These are phyloP conservation scores for Pyrenochaeta sp. DNA, from an alignment of 2,329 filamentous ascomycete species.

Conservation along the genomic window DNA sequence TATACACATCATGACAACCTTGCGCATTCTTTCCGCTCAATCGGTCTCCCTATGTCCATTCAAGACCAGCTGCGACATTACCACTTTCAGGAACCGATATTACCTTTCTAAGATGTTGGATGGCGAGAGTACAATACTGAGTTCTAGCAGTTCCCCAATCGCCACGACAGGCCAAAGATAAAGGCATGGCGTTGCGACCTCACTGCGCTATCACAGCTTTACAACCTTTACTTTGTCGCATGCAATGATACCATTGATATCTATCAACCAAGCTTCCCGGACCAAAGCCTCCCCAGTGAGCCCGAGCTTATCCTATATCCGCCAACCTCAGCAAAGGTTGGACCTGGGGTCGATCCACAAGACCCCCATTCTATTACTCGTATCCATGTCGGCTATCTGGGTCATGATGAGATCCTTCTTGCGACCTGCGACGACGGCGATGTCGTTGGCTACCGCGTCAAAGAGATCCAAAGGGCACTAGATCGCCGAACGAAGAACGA, in stretches of 20 bases:
- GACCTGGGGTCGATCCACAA: constrained; percentile 41
- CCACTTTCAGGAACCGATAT: not conserved
- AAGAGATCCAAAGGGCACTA: constrained; percentile 36
- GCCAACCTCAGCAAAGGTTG: constrained; percentile 41
- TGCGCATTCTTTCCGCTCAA: not conserved
- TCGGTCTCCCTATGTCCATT: not conserved
- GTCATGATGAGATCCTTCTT: constrained; percentile 59
- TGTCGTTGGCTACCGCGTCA: constrained; percentile 53
- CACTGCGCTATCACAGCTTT: constrained; percentile 55
- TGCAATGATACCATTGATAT: constrained; percentile 51
- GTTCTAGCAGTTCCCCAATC: constrained; percentile 19
- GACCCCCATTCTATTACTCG: constrained; percentile 57
- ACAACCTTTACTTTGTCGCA: constrained; percentile 61
- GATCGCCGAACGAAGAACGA: constrained; percentile 11
- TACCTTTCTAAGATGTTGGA: not conserved
- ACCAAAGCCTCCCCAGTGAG: constrained; percentile 47
- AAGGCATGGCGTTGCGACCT: constrained; percentile 54
- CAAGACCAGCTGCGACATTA: not conserved
- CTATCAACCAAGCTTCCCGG: constrained; percentile 55
- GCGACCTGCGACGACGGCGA: constrained; percentile 67
- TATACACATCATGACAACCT: not conserved
- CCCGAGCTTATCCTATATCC: constrained; percentile 52
- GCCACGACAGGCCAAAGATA: constrained; percentile 24
- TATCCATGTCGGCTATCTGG: constrained; percentile 54
- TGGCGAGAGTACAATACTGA: constrained; percentile 7